These are phyloP conservation scores for Fusarium sp. DNA, from an alignment of 2,329 filamentous ascomycete genomes.

Conservation along the genomic window DNA sequence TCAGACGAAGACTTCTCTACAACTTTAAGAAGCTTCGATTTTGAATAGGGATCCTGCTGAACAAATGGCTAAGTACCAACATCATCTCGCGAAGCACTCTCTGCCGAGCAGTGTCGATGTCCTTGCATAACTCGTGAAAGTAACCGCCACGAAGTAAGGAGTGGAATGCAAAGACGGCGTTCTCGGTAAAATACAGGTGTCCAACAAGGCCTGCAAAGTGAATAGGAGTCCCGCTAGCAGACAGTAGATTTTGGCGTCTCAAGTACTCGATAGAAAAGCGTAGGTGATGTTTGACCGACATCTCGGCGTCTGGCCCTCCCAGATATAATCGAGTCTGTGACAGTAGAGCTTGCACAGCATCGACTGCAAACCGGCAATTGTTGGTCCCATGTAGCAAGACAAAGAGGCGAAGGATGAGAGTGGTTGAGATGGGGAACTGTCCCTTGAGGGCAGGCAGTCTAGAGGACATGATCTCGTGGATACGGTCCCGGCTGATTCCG, in stretches of 20 bases:
- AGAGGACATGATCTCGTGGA: conserved; percentile 77
- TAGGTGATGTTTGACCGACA: conserved; percentile 78
- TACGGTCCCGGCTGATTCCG: conserved; percentile 68
- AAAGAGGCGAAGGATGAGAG: conserved; percentile 75
- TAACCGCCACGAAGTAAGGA: conserved; percentile 77
- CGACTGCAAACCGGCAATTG: conserved; percentile 69
- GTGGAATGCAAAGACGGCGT: conserved; percentile 81
- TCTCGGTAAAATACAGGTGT: conserved; percentile 82
- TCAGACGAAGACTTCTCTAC: conserved; percentile 70
- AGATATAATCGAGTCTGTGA: conserved; percentile 77
- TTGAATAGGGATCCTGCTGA: conserved; percentile 67
- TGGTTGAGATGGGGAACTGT: conserved; percentile 82
- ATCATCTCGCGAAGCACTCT: conserved; percentile 68
- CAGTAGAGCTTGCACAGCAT: conserved; percentile 72
- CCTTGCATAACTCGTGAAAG: conserved; percentile 70
- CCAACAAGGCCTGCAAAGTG: conserved; percentile 78
- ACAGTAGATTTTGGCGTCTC: conserved; percentile 73
- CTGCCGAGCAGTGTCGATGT: conserved; percentile 62
- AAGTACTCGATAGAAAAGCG: conserved; percentile 86
- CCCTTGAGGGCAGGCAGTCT: conserved; percentile 78
- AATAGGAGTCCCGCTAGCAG: conserved; percentile 68
- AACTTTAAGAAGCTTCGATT: conserved; percentile 57
- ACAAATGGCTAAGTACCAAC: conserved; percentile 76
- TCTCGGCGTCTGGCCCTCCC: conserved; percentile 73
- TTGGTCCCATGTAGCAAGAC: conserved; percentile 74